Evolutionary conservation across 148 eudicot species (phyloP), one percentile per base, ranked within the genome.

Genomic region (Cornus controversa): DNA sequence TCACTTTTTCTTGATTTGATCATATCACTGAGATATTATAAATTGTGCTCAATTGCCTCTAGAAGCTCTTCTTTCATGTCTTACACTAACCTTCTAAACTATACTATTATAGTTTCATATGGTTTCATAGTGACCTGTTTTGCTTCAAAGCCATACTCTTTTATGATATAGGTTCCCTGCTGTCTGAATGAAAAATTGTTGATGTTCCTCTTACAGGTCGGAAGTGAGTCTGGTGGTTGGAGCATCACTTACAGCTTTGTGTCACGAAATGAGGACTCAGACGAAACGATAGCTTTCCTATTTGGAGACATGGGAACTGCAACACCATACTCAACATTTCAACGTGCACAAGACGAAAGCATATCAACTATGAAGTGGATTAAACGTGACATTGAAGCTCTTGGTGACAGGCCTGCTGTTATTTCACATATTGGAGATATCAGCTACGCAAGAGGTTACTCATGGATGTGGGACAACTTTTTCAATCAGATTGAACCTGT

Each of bases 291-390:
- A 63, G 99, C 99, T 71, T 96, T 92, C 85, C 74, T 93, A 66
- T 92, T 89, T 69, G 99, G 99, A 20, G 99, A 96, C 84, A 93
- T 96, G 99, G 99, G 99, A 68, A 92, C 99, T 66, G 87, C 95
- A 23, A 91, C 98, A 34, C 94, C 97, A 15, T 96, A 93, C 81
- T 75, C 74, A 36, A 96, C 99, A 25, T 96, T 89, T 71, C 62
- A 83, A 10, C 91, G 95, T 4, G 88, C 94, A 14, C 99, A 93
- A 78, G 90, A 91, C 1, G 99, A 96, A 79, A 93, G 99, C 80
- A 77, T 77, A 70, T 81, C 95, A 5, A 93, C 98, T 16, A 67
- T 96, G 65, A 96, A 93, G 84, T 96, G 99, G 99, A 92, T 96
- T 70, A 85, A 79, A 6, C 89, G 98, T 25, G 99, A 96, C 82